phyloP scores from a whole-genome alignment of 441 rosid species.

The Erysimum cheiri region DNA sequence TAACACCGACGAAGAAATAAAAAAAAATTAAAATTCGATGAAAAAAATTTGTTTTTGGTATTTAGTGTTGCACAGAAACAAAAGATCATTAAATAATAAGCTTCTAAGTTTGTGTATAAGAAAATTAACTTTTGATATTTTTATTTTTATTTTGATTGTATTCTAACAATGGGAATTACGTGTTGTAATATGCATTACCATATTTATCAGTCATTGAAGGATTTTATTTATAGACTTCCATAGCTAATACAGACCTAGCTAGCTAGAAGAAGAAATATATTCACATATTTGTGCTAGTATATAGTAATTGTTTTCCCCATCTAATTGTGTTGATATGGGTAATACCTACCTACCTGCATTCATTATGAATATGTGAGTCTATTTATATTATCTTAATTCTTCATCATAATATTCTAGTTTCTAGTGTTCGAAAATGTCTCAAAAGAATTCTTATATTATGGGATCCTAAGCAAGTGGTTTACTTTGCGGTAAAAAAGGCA shows the following conservation, averaged over 20 bases:
- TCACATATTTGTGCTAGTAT: conserved; percentile 29
- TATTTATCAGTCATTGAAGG: background rate
- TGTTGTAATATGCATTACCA: conserved; percentile 7
- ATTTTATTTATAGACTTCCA: background rate
- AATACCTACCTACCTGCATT: background rate
- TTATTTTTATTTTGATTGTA: background rate
- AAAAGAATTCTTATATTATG: background rate
- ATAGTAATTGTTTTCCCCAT: background rate
- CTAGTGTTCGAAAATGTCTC: background rate
- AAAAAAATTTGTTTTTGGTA: conserved; percentile 19
- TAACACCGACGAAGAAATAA: conserved; percentile 36
- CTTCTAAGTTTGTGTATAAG: conserved; percentile 16
- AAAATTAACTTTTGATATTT: background rate
- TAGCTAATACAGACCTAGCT: background rate
- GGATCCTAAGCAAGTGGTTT: conserved; percentile 15
- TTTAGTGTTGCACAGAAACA: conserved; percentile 34
- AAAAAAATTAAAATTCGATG: background rate
- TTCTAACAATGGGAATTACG: conserved; percentile 24
- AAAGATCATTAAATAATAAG: conserved; percentile 7
- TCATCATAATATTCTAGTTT: background rate
- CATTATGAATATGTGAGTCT: background rate
- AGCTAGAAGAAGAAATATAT: background rate
- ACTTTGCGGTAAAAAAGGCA: conserved; percentile 9
- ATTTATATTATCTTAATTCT: background rate
- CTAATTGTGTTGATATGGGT: conserved; percentile 4